Conservation (phyloP, 2,329 filamentous ascomycete species). For the Claviceps sp. region DNA sequence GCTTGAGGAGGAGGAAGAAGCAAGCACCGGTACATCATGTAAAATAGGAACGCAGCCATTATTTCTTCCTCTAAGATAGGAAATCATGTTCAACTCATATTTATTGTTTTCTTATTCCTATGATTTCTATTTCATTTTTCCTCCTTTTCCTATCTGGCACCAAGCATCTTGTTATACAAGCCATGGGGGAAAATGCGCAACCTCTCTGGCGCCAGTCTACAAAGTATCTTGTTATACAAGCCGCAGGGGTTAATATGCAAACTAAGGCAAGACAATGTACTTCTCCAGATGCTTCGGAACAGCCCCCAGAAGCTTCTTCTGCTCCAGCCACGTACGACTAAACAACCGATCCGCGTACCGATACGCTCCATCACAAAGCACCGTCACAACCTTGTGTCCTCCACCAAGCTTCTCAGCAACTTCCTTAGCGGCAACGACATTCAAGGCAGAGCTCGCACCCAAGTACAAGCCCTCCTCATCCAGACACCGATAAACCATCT, state of each 20-base stretch:
- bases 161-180: not conserved
- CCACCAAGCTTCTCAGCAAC: constrained; percentile 81
- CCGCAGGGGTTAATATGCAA: too few species aligned
- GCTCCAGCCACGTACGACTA: constrained; percentile 76
- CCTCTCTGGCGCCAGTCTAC: too few species aligned
- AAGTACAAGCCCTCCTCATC: constrained; percentile 94
- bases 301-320: constrained; percentile 68
- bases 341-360: constrained; percentile 90
- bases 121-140: not conserved
- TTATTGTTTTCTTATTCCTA: not conserved
- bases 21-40: not conserved
- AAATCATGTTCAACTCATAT: constrained; percentile 12
- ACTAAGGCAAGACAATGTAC: constrained; percentile 81
- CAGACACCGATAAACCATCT: constrained; percentile 93
- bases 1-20: not conserved
- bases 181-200: too few species aligned
- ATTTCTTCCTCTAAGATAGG: too few species aligned
- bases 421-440: constrained; percentile 90
- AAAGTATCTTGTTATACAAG: too few species aligned
- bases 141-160: not conserved
- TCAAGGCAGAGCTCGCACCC: constrained; percentile 83
- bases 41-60: not conserved
- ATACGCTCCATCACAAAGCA: constrained; percentile 94
- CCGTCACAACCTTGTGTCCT: constrained; percentile 82
- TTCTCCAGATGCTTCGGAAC: constrained; percentile 78